These are phyloP conservation scores for Candida ascalaphidarum DNA, from an alignment of 805 yeast genomes.

Conservation along the genomic window DNA sequence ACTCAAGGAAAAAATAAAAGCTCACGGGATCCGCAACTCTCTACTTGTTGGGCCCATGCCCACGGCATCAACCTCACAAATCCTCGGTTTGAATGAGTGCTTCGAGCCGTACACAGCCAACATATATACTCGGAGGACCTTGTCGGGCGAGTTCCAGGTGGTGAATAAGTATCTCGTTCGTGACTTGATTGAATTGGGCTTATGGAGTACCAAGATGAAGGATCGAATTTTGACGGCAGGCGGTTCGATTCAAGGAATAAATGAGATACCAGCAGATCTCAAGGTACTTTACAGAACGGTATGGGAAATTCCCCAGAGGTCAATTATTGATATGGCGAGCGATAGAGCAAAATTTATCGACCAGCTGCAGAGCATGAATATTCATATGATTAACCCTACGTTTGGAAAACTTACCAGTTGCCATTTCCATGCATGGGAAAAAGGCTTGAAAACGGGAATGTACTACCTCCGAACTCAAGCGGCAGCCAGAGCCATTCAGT, in stretches of 20 bases:
- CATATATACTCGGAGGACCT: constrained; percentile 81
- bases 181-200: constrained; percentile 72
- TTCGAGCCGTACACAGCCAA: constrained; percentile 95
- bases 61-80: constrained; percentile 95
- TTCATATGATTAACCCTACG: constrained; percentile 27
- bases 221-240: constrained; percentile 64
- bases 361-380: constrained; percentile 38
- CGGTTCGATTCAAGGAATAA: constrained; percentile 80
- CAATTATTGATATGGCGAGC: constrained; percentile 79
- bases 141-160: constrained; percentile 90
- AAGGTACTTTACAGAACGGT: constrained; percentile 85
- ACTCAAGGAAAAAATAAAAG: constrained; percentile 49
- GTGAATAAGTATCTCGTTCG: constrained; percentile 80
- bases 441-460: constrained; percentile 32
- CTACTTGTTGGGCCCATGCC: constrained; percentile 94
- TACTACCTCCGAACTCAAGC: constrained; percentile 31
- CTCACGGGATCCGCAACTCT: constrained; percentile 78
- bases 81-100: constrained; percentile 88
- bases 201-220: constrained; percentile 79
- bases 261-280: constrained; percentile 63
- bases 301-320: constrained; percentile 91
- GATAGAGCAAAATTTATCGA: constrained; percentile 66
- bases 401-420: constrained; percentile 32
- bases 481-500: constrained; percentile 30
- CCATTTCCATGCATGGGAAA: constrained; percentile 35